These are phyloP conservation scores for Acidiella bohemica DNA, from an alignment of 495 filamentous ascomycete species.

Conservation along the genomic window DNA sequence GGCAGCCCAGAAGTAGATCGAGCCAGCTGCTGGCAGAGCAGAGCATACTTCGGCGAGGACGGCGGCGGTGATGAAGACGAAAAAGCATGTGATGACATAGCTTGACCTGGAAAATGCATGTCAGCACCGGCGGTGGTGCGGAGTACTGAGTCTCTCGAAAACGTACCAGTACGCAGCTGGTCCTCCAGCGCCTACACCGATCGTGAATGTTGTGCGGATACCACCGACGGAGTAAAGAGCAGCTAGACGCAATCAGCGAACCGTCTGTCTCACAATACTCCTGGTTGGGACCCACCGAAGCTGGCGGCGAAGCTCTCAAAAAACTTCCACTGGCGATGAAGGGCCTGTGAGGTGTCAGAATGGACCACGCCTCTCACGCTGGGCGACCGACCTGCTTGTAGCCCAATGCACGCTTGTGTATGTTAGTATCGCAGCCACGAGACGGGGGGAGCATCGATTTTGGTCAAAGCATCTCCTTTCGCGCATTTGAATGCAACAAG, in stretches of 20 bases:
- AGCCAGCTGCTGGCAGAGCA: conserved; percentile 41
- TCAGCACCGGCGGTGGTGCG: background rate
- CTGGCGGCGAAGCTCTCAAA: conserved; percentile 44
- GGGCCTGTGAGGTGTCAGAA: conserved; percentile 12
- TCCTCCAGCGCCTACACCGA: conserved; percentile 43
- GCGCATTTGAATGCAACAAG: conserved; percentile 27
- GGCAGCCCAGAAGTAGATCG: conserved; percentile 46
- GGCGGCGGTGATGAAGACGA: conserved; percentile 44
- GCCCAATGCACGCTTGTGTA: conserved; percentile 17
- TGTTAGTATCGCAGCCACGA: conserved; percentile 7
- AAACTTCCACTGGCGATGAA: conserved; percentile 27
- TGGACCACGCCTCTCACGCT: background rate
- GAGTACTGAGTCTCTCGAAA: background rate
- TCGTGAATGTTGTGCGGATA: conserved; percentile 43
- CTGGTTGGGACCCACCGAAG: conserved; percentile 31
- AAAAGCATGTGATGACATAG: conserved; percentile 42
- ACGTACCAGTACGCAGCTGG: conserved; percentile 41
- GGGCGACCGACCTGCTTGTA: conserved; percentile 21
- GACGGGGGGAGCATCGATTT: conserved; percentile 15
- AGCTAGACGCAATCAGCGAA: conserved; percentile 24
- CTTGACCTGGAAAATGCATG: conserved; percentile 33
- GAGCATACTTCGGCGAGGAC: conserved; percentile 45
- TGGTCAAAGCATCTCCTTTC: conserved; percentile 27
- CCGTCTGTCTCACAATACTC: no score
- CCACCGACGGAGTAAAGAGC: conserved; percentile 45